Evolutionary conservation across 768 basidiomycete species (phyloP).

Genomic region (Tricholoma hemisulphureum): DNA sequence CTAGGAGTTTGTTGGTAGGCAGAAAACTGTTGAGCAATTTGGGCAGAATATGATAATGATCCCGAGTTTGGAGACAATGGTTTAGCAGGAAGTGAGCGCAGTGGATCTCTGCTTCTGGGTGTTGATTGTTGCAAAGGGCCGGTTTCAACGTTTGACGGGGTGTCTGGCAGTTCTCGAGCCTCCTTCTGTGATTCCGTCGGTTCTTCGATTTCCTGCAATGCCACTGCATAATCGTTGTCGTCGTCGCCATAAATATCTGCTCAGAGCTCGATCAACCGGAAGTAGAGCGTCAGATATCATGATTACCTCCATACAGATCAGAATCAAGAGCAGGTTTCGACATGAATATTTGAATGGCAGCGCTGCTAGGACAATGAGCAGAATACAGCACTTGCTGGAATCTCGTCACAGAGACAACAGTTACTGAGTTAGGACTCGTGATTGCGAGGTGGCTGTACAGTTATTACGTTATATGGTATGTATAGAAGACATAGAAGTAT

Average conservation of each 20-base stretch:
- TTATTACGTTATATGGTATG: too few relatives aligned
- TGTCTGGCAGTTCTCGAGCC: constrained; percentile 19
- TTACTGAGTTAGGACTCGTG: too few relatives aligned
- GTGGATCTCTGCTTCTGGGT: constrained; percentile 17
- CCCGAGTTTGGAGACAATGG: constrained; percentile 26
- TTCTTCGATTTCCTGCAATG: constrained; percentile 22
- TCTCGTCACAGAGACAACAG: too few relatives aligned
- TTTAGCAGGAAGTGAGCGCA: constrained; percentile 27
- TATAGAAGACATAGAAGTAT: not conserved
- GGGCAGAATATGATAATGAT: constrained; percentile 55
- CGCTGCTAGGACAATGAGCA: not conserved
- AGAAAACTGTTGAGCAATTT: constrained; percentile 65
- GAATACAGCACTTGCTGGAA: too few relatives aligned
- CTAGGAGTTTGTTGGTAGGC: constrained; percentile 64
- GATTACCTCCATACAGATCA: constrained; percentile 37
- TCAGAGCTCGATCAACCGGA: not conserved
- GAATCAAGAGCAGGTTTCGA: constrained; percentile 27
- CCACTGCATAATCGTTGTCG: constrained; percentile 41
- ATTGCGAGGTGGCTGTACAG: not conserved
- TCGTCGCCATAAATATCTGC: constrained; percentile 57
- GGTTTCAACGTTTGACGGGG: constrained; percentile 5
- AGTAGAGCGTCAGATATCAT: not conserved
- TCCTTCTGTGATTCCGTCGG: constrained; percentile 27
- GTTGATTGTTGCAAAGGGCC: constrained; percentile 5
- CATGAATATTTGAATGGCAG: constrained; percentile 15